Percentiles rank a stretch among this genome's conserved stretches.
Conservation (phyloP, 441 rosid genomes). For the Erodium trifolium region DNA sequence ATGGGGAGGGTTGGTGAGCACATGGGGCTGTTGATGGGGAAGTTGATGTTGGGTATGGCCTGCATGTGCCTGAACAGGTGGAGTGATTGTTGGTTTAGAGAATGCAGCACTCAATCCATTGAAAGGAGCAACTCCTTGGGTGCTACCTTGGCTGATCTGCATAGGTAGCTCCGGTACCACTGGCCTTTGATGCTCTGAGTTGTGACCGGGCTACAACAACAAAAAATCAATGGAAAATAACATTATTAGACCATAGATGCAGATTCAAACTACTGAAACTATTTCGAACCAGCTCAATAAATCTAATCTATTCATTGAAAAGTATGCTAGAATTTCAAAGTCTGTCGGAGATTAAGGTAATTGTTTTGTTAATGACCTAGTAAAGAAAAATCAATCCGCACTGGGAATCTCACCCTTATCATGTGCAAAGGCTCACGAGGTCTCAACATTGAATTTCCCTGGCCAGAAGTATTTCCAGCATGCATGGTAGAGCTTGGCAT, state of each 20-base stretch:
- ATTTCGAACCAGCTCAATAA: neutral
- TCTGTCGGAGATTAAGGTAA: neutral
- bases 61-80: constrained; percentile 59
- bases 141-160: constrained; percentile 68
- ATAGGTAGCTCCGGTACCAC: constrained; percentile 57
- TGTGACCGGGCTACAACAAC: constrained; percentile 40
- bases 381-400: too few species aligned
- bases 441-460: constrained; percentile 68
- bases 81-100: constrained; percentile 59
- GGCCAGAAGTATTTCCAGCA: constrained; percentile 56
- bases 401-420: constrained; percentile 55
- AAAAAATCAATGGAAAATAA: constrained; percentile 5
- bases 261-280: too few species aligned
- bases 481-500: constrained; percentile 62
- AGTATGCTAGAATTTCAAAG: neutral
- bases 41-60: constrained; percentile 50
- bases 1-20: constrained; percentile 28
- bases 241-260: too few species aligned
- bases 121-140: constrained; percentile 61
- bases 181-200: constrained; percentile 54
- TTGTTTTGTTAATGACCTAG: neutral
- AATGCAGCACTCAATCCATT: constrained; percentile 60
- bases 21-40: too few species aligned
- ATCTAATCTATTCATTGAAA: neutral
- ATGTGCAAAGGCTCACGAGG: constrained; percentile 67